A percentile compares a stretch with the other conserved stretches of the same genome.
Evolutionary conservation across 345 rosid genomes (phyloP).

Genomic region (Syzygium grande): DNA sequence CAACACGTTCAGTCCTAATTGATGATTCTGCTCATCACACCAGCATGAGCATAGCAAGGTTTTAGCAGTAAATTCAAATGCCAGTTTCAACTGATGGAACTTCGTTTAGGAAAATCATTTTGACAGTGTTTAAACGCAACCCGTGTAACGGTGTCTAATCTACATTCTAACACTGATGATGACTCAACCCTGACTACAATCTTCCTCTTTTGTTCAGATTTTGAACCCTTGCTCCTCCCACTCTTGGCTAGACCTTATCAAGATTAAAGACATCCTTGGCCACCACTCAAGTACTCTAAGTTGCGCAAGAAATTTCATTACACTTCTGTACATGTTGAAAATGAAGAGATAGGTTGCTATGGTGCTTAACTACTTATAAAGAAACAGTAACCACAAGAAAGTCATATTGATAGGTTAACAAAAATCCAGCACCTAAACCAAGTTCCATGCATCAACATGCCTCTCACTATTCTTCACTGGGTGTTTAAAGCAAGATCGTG

Average conservation of each 20-base stretch:
- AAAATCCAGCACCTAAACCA: not conserved
- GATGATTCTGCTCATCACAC: not conserved
- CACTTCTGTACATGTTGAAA: not conserved
- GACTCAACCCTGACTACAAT: not conserved
- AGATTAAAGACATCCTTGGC: not conserved
- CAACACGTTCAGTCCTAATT: not conserved
- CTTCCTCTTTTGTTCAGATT: not conserved
- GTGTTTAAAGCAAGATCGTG: conserved; percentile 72
- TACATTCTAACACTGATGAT: not conserved
- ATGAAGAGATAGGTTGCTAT: not conserved
- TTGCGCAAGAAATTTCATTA: not conserved
- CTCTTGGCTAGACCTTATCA: not conserved
- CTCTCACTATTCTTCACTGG: conserved; percentile 18
- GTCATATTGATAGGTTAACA: not conserved
- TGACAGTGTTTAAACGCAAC: not conserved
- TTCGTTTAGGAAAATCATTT: not conserved
- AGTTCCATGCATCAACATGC: not conserved
- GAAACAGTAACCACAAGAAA: not conserved
- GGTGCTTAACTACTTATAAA: not conserved
- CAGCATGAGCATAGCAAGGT: not conserved
- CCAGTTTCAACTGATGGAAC: not conserved
- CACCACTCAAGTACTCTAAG: not conserved
- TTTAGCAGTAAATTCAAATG: not conserved
- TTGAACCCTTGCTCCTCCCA: not conserved
- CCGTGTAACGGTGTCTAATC: not conserved